Evolutionary conservation across 371 early-diverging fungal species (phyloP).

Genomic region (Circinella umbellata): DNA sequence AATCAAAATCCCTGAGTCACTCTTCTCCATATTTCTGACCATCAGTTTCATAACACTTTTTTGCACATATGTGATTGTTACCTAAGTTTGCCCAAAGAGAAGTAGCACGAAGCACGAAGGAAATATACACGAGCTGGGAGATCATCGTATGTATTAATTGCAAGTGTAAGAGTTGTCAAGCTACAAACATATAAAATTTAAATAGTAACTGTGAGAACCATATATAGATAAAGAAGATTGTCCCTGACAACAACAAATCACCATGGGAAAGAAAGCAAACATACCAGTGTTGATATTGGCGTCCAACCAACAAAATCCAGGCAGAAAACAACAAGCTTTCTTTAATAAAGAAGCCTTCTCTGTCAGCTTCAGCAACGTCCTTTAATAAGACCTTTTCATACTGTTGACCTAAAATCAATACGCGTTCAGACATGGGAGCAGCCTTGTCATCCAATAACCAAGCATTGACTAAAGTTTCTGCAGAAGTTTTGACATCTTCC

Average conservation of each 20-base stretch:
- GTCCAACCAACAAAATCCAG: conserved; percentile 69
- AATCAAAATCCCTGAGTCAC: too few species aligned
- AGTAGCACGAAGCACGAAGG: conserved; percentile 68
- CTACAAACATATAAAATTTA: conserved; percentile 17
- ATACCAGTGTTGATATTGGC: conserved; percentile 69
- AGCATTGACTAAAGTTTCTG: conserved; percentile 66
- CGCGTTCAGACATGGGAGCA: conserved; percentile 67
- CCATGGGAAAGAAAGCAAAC: not conserved
- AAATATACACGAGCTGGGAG: conserved; percentile 64
- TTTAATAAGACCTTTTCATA: conserved; percentile 58
- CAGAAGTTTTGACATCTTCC: conserved; percentile 63
- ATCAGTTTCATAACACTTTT: not conserved
- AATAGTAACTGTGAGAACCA: not conserved
- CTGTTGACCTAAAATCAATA: conserved; percentile 65
- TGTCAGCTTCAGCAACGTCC: conserved; percentile 52
- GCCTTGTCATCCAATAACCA: conserved; percentile 75
- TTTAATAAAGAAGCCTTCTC: conserved; percentile 57
- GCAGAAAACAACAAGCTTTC: conserved; percentile 54
- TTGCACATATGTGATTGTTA: conserved; percentile 12
- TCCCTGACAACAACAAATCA: not conserved
- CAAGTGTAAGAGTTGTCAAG: conserved; percentile 63
- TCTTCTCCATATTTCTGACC: not conserved
- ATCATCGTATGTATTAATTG: conserved; percentile 61
- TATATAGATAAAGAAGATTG: too few species aligned
- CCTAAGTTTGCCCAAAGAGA: conserved; percentile 59